These are phyloP conservation scores for Fonsecaea erecta DNA, from an alignment of 2,329 filamentous ascomycete species.

Conservation along the genomic window DNA sequence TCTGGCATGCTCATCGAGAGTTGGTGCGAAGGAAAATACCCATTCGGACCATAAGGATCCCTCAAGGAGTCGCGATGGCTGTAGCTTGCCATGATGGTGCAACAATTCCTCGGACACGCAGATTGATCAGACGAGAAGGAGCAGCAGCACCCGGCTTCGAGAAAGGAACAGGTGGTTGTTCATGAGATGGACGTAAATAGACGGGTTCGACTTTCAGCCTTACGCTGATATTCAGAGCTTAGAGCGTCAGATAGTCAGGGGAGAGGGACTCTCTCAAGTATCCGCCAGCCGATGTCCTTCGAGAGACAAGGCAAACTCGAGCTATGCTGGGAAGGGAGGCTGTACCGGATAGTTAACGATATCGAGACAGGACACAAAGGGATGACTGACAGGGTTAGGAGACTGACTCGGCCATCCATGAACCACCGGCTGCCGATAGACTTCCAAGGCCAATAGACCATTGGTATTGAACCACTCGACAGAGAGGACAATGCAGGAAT, in stretches of 20 bases:
- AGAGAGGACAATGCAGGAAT: constrained; percentile 4
- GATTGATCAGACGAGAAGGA: constrained; percentile 4
- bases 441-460: not conserved
- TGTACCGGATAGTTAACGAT: constrained; percentile 10
- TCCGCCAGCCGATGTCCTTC: not conserved
- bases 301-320: constrained; percentile 16
- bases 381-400: constrained; percentile 3
- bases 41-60: not conserved
- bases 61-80: not conserved
- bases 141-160: not conserved
- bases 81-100: not conserved
- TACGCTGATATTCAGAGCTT: not conserved
- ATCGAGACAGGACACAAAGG: constrained; percentile 12
- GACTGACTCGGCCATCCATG: not conserved
- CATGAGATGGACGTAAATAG: constrained; percentile 3
- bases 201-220: constrained; percentile 11
- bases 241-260: not conserved
- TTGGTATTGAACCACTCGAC: not conserved
- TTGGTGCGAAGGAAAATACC: not conserved
- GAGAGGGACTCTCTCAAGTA: constrained; percentile 8
- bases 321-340: constrained; percentile 7
- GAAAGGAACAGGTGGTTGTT: not conserved
- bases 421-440: not conserved
- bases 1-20: constrained; percentile 1
- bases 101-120: not conserved